These are phyloP conservation scores for Sporisorium reilianum DNA, from an alignment of 1,284 basidiomycete species.

Conservation along the genomic window DNA sequence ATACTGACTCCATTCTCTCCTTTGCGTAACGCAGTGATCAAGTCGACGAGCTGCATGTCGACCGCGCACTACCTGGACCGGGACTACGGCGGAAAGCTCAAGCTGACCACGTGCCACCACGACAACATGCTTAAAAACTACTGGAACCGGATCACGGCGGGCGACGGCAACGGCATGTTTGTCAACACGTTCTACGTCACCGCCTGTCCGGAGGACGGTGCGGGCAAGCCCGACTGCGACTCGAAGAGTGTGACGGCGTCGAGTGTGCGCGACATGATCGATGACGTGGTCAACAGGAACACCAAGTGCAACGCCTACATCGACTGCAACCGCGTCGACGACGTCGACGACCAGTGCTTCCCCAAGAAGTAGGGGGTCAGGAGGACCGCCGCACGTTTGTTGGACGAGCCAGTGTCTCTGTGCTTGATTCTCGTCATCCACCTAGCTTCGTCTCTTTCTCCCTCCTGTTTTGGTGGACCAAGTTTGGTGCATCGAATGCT, in stretches of 20 bases:
- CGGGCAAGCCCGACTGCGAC: neutral
- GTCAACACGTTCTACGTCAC: constrained; percentile 13
- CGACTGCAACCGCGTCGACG: constrained; percentile 6
- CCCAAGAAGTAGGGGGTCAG: no score
- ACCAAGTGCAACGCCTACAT: constrained; percentile 15
- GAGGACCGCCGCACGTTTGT: no score
- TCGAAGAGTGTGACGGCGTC: no score
- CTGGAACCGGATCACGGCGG: neutral
- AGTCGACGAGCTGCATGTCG: constrained; percentile 8
- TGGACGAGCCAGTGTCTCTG: no score
- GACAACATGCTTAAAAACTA: neutral
- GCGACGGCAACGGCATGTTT: constrained; percentile 2
- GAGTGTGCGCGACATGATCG: constrained; percentile 1
- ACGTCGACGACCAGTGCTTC: constrained; percentile 21
- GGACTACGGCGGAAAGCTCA: neutral
- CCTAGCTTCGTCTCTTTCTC: no score
- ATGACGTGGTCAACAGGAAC: constrained; percentile 6
- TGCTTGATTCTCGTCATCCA: no score
- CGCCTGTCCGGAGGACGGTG: no score
- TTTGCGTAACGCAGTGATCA: neutral
- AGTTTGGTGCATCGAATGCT: no score
- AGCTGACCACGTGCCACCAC: constrained; percentile 7
- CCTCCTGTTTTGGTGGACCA: no score
- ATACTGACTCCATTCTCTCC: neutral
- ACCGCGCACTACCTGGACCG: neutral